These are phyloP conservation scores for Gaeumannomyces sp. DNA, from an alignment of 2,329 filamentous ascomycete species.

Conservation along the genomic window DNA sequence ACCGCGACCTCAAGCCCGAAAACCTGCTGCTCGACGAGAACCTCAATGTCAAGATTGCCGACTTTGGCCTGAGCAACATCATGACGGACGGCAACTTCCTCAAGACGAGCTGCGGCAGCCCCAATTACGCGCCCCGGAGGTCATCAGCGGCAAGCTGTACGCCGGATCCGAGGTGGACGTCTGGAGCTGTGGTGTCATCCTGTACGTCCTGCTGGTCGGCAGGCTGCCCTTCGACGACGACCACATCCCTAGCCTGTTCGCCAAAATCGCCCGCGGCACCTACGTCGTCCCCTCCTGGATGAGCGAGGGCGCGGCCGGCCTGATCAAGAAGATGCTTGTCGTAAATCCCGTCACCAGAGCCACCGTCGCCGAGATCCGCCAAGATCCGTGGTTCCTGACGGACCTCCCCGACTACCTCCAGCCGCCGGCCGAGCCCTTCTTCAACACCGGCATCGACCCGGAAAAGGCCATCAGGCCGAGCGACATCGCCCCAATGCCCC, in stretches of 20 bases:
- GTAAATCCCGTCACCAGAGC: conserved; percentile 93
- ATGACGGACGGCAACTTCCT: conserved; percentile 99
- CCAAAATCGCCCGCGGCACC: conserved; percentile 92
- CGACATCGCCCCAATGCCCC: conserved; percentile 70
- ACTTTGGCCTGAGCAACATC: conserved; percentile 98
- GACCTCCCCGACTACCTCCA: conserved; percentile 82
- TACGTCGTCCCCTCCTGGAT: conserved; percentile 92
- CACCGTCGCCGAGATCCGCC: conserved; percentile 86
- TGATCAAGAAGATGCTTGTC: conserved; percentile 91
- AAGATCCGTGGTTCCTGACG: conserved; percentile 89
- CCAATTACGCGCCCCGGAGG: conserved; percentile 98
- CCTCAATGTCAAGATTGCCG: conserved; percentile 97
- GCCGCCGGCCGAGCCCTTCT: conserved; percentile 83
- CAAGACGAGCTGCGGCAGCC: conserved; percentile 96
- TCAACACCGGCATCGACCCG: conserved; percentile 88
- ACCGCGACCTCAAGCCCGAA: conserved; percentile 95
- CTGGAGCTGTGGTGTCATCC: conserved; percentile 92
- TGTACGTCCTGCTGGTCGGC: conserved; percentile 76
- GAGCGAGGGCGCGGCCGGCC: conserved; percentile 68
- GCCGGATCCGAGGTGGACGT: conserved; percentile 97
- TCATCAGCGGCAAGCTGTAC: conserved; percentile 96
- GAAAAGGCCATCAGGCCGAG: conserved; percentile 83
- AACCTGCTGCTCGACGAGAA: conserved; percentile 92
- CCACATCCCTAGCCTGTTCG: conserved; percentile 94
- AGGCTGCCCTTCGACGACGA: conserved; percentile 95